Evolutionary conservation across 192 early-diverging fungal species (phyloP).

Genomic region (Dissophora globulifera): DNA sequence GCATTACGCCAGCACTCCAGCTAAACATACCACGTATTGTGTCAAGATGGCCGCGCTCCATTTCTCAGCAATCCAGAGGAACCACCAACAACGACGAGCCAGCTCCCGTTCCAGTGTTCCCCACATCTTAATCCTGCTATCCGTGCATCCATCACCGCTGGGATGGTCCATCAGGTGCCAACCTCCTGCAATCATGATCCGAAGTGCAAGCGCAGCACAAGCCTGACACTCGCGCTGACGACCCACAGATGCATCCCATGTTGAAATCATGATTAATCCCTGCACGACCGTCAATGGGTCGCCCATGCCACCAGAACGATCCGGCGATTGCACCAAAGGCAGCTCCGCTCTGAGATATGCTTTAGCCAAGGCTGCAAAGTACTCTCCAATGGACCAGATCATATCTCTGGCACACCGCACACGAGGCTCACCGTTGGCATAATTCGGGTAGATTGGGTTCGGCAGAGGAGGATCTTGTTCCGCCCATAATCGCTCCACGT

Average conservation of each 20-base stretch:
- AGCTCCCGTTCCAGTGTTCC: conserved; percentile 51
- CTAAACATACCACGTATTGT: conserved; percentile 51
- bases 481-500: conserved; percentile 42
- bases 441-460: conserved; percentile 37
- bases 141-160: conserved; percentile 48
- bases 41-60: conserved; percentile 48
- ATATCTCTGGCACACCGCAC: conserved; percentile 44
- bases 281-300: conserved; percentile 49
- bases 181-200: conserved; percentile 52
- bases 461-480: conserved; percentile 47
- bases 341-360: conserved; percentile 44
- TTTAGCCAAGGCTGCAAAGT: conserved; percentile 45
- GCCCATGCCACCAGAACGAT: conserved; percentile 42
- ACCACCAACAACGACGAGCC: conserved; percentile 54
- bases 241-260: conserved; percentile 50
- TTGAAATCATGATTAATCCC: conserved; percentile 47
- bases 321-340: conserved; percentile 44
- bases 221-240: conserved; percentile 49
- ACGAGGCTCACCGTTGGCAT: conserved; percentile 43
- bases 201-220: conserved; percentile 43
- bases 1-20: no score
- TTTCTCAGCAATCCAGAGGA: conserved; percentile 46
- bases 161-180: conserved; percentile 54
- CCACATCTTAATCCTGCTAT: conserved; percentile 53
- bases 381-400: conserved; percentile 53